A percentile compares a stretch with the other conserved stretches of the same genome.
These are phyloP conservation scores for Inonotus obliquus DNA, from an alignment of 1,284 basidiomycete species.

Conservation along the genomic window DNA sequence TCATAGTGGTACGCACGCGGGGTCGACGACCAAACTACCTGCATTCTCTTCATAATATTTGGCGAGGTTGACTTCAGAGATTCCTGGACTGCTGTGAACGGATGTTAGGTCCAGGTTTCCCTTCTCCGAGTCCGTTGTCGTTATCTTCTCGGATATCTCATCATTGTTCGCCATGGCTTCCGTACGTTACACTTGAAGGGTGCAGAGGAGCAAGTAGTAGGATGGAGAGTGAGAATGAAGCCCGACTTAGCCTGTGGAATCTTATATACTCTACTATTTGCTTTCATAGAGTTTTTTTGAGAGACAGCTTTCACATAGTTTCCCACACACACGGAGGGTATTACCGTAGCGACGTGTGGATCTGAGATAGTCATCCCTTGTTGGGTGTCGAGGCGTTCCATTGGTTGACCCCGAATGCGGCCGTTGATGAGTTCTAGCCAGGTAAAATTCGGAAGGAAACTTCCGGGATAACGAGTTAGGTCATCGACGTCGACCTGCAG, in stretches of 20 bases:
- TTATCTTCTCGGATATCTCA: neutral
- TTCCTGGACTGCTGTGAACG: neutral
- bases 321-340: neutral
- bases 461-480: neutral
- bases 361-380: neutral
- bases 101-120: conserved; percentile 7
- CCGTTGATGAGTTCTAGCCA: neutral
- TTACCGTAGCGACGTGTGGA: neutral
- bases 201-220: neutral
- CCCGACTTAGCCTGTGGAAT: neutral
- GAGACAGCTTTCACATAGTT: neutral
- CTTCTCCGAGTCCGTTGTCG: conserved; percentile 5
- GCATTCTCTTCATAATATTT: conserved; percentile 51
- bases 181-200: neutral
- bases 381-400: neutral
- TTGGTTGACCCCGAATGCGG: neutral
- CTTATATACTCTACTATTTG: neutral
- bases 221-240: neutral
- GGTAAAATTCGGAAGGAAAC: neutral
- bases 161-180: neutral
- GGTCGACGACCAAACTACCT: conserved; percentile 59
- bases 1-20: conserved; percentile 36
- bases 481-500: neutral
- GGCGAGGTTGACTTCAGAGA: conserved; percentile 35
- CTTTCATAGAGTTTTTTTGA: neutral